These are phyloP conservation scores for Hypocreales sp. DNA, from an alignment of 2,329 filamentous ascomycete genomes.

Conservation along the genomic window DNA sequence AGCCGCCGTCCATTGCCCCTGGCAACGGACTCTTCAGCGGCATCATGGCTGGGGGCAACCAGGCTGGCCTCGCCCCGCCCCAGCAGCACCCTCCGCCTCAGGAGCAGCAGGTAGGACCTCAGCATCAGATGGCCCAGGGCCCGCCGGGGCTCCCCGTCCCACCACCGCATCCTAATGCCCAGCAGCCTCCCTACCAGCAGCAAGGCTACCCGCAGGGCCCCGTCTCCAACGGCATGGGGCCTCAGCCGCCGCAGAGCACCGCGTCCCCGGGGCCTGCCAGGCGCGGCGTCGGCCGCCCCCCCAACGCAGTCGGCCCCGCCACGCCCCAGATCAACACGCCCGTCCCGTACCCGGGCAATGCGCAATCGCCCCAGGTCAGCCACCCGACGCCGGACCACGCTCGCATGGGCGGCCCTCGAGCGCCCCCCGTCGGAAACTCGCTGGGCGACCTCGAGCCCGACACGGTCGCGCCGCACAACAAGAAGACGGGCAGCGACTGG, in stretches of 20 bases:
- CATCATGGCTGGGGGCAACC: conserved; percentile 82
- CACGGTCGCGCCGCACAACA: conserved; percentile 67
- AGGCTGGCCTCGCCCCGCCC: conserved; percentile 72
- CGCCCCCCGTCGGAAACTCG: conserved; percentile 39
- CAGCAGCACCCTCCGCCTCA: conserved; percentile 55
- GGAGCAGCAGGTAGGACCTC: conserved; percentile 39
- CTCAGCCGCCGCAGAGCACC: conserved; percentile 69
- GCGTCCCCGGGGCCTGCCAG: conserved; percentile 77
- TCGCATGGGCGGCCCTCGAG: conserved; percentile 34
- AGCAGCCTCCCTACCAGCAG: conserved; percentile 60
- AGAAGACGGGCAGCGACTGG: conserved; percentile 86
- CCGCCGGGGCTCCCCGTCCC: conserved; percentile 49
- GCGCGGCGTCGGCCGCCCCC: conserved; percentile 51
- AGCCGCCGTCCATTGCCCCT: conserved; percentile 77
- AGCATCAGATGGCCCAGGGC: conserved; percentile 52
- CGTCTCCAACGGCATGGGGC: conserved; percentile 55
- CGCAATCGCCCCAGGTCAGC: conserved; percentile 73
- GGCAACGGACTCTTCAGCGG: conserved; percentile 88
- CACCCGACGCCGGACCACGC: conserved; percentile 63
- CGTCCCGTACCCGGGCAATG: conserved; percentile 69
- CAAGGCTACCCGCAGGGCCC: conserved; percentile 46
- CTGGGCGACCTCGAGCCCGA: conserved; percentile 81
- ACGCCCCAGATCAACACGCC: conserved; percentile 87
- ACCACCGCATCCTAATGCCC: conserved; percentile 43
- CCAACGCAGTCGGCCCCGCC: conserved; percentile 50